These are phyloP conservation scores for Aspergillus carlsbadensis DNA, from an alignment of 495 filamentous ascomycete species.

Conservation along the genomic window DNA sequence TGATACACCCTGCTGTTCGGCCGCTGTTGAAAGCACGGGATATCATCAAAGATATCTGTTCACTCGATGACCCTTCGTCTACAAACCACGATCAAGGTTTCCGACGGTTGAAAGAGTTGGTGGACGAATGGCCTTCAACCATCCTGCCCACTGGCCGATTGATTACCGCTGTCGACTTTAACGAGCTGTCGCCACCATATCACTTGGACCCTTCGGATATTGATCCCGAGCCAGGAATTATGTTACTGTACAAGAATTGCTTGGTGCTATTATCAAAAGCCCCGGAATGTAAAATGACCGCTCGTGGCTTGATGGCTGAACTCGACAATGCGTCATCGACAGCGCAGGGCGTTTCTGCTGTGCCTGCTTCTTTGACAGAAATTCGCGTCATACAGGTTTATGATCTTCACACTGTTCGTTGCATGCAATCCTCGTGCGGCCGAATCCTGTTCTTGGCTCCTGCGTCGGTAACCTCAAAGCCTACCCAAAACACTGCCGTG, in stretches of 20 bases:
- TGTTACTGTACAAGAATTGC: slow-evolving; percentile 83
- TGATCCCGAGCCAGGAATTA: slow-evolving; percentile 58
- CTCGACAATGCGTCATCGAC: slow-evolving; percentile 61
- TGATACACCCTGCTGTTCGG: slow-evolving; percentile 77
- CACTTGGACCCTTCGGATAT: slow-evolving; percentile 35
- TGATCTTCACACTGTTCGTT: slow-evolving; percentile 65
- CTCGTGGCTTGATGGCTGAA: slow-evolving; percentile 77
- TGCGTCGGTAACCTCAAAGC: slow-evolving; percentile 53
- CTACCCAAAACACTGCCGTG: slow-evolving; percentile 49
- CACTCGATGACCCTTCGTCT: slow-evolving; percentile 65
- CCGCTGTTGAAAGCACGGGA: slow-evolving; percentile 81
- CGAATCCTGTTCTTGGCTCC: slow-evolving; percentile 70
- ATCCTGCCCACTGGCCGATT: slow-evolving; percentile 74
- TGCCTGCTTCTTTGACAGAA: slow-evolving; percentile 43
- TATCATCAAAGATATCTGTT: slow-evolving; percentile 92
- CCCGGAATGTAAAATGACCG: slow-evolving; percentile 59
- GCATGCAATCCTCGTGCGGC: slow-evolving; percentile 75
- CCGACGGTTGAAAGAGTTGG: slow-evolving; percentile 68
- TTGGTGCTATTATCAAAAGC: slow-evolving; percentile 73
- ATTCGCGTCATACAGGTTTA: slow-evolving; percentile 74
- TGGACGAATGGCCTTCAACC: slow-evolving; percentile 76
- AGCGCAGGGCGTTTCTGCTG: slow-evolving; percentile 37
- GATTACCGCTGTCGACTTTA: slow-evolving; percentile 79
- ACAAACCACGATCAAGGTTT: slow-evolving; percentile 68
- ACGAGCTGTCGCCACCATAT: slow-evolving; percentile 76